Conservation (phyloP, 768 basidiomycete species). For the Podaxis carcinomalis region DNA sequence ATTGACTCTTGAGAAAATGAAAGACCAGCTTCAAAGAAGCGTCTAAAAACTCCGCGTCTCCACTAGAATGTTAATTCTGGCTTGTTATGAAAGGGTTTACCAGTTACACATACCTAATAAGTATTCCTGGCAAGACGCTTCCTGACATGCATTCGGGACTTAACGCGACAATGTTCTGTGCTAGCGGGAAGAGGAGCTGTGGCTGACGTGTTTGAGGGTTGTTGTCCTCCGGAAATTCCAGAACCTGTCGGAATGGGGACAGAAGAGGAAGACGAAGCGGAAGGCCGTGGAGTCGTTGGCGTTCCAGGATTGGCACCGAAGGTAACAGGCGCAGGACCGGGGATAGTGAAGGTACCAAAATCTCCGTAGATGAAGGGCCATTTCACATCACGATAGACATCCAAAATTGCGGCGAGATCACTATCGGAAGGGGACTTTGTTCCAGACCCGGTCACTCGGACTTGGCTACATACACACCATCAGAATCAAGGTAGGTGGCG, state of each 20-base stretch:
- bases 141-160: slow-evolving; percentile 19
- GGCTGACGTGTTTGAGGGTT: slow-evolving; percentile 4
- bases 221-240: slow-evolving; percentile 5
- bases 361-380: slow-evolving; percentile 33
- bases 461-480: slow-evolving; percentile 21
- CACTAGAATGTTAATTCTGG: background rate
- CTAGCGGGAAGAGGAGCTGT: background rate
- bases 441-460: slow-evolving; percentile 33
- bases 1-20: background rate
- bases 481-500: background rate
- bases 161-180: slow-evolving; percentile 10
- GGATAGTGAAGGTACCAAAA: slow-evolving; percentile 30
- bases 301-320: slow-evolving; percentile 22
- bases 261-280: background rate
- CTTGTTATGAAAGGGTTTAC: background rate
- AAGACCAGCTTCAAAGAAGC: slow-evolving; percentile 4
- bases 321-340: slow-evolving; percentile 30
- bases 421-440: slow-evolving; percentile 27
- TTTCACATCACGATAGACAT: slow-evolving; percentile 26
- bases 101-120: background rate
- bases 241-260: slow-evolving; percentile 5
- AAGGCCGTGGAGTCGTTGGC: slow-evolving; percentile 1
- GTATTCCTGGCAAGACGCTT: slow-evolving; percentile 8
- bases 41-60: slow-evolving; percentile 10
- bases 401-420: slow-evolving; percentile 32